Evolutionary conservation across 352 stramenopile species (phyloP).

Genomic region (Pythium coloratum): DNA sequence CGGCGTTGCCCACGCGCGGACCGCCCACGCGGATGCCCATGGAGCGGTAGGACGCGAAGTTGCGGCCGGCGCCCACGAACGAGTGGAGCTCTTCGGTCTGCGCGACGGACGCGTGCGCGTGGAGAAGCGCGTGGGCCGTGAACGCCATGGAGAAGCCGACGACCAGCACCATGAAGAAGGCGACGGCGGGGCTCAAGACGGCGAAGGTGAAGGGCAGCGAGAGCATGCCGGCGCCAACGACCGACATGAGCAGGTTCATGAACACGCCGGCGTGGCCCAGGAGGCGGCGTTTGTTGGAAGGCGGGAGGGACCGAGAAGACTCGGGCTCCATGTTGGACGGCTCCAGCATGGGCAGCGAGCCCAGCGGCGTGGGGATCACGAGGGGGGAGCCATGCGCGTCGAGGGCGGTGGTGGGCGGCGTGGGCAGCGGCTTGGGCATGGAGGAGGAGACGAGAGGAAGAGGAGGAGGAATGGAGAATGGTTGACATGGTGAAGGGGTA

Average conservation of each 20-base stretch:
- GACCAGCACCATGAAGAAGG: slow-evolving; percentile 16
- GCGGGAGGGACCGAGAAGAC: background rate
- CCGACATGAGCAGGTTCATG: slow-evolving; percentile 33
- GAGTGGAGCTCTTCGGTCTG: slow-evolving; percentile 7
- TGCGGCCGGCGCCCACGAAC: slow-evolving; percentile 8
- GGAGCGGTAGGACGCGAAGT: slow-evolving; percentile 23
- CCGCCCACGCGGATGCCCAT: slow-evolving; percentile 22
- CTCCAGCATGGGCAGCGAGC: slow-evolving; percentile 11
- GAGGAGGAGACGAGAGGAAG: background rate
- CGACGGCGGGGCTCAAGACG: slow-evolving; percentile 6
- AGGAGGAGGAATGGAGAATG: background rate
- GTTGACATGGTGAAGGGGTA: background rate
- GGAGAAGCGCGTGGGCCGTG: slow-evolving; percentile 28
- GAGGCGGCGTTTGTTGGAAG: background rate
- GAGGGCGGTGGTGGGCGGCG: background rate
- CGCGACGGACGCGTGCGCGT: slow-evolving; percentile 19
- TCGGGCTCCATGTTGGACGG: background rate
- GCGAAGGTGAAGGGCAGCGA: slow-evolving; percentile 32
- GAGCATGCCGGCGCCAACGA: slow-evolving; percentile 33
- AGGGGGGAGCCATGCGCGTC: background rate
- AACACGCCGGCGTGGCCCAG: slow-evolving; percentile 12
- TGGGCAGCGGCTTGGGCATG: background rate
- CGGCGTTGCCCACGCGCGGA: slow-evolving; percentile 19
- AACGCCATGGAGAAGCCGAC: slow-evolving; percentile 25
- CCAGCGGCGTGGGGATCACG: slow-evolving; percentile 8